Evolutionary conservation across 352 stramenopile genomes (phyloP), one percentile per base, ranked within the genome.

Genomic region (Phytophthora citrophthora): DNA sequence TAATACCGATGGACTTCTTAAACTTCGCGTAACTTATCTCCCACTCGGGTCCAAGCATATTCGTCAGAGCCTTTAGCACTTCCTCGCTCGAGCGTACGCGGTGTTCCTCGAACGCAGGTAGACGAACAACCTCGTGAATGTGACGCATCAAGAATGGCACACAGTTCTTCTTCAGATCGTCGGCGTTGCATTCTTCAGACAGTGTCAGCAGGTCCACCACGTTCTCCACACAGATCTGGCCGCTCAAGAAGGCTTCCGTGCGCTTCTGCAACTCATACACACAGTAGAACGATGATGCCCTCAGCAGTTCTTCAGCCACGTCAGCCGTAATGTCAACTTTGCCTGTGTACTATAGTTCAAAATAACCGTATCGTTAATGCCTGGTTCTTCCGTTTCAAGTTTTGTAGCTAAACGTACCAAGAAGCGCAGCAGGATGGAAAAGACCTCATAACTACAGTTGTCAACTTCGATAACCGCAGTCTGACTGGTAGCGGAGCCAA

Each of bases 391-490:
- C 16, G 16, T 27, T 2, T 23, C 6, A 2, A 39, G 29, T 27
- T 54, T 51, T 18, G 16, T 8, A 44, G 1, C 11, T 10, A 62
- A 61, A 77, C 84, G 43, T 68, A 95, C 87, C 74, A 96, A 54
- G 54, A 96, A 96, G 5, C 86, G 83, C 31, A 96, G 71, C 24
- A 96, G 47, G 16, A 94, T 80, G 5, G 82, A 91, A 56, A 96
- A 96, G 8, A 93, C 86, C 80, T 93, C 83, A 41, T 94, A 95
- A 61, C 81, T 92, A 73, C 85, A 94, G 70, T 96, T 94, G 64
- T 95, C 83, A 15, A 96, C 85, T 64, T 96, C 88, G 26, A 96
- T 92, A 72, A 93, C 89, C 3, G 80, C 85, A 11, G 88, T 95
- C 62, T 90, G 84, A 61, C 81, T 94, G 2, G 83, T 92, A 11